A percentile compares a stretch with the other conserved stretches of the same genome.
phyloP scores from a whole-genome alignment of 495 filamentous ascomycete genomes.

The Penicillium parvum region DNA sequence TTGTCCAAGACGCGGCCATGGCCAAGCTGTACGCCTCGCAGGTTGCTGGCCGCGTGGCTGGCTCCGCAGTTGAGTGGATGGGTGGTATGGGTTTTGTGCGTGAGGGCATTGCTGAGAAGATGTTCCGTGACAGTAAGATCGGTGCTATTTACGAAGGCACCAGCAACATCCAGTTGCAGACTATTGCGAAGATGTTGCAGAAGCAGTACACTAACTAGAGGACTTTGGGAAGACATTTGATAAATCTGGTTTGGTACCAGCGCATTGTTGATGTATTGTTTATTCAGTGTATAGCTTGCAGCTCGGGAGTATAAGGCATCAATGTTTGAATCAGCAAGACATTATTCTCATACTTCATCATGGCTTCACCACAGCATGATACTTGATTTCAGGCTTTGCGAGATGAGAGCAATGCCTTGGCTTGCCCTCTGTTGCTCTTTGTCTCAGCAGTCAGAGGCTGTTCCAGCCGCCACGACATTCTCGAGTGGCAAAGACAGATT shows the following conservation, averaged over 20 bases:
- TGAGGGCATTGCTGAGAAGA: slow-evolving; percentile 97
- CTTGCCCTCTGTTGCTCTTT: too few relatives aligned
- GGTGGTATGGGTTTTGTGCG: slow-evolving; percentile 96
- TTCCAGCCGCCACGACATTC: not conserved
- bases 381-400: too few relatives aligned
- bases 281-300: slow-evolving; percentile 1
- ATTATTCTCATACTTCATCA: not conserved
- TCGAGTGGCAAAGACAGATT: too few relatives aligned
- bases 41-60: slow-evolving; percentile 83
- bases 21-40: slow-evolving; percentile 94
- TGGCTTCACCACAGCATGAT: too few relatives aligned
- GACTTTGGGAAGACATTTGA: not conserved
- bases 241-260: slow-evolving; percentile 1
- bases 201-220: slow-evolving; percentile 67
- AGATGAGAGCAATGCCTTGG: too few relatives aligned
- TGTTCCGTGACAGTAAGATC: slow-evolving; percentile 96
- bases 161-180: slow-evolving; percentile 79
- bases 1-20: slow-evolving; percentile 95
- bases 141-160: slow-evolving; percentile 98
- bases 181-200: slow-evolving; percentile 90
- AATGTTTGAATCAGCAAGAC: slow-evolving; percentile 2
- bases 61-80: slow-evolving; percentile 96
- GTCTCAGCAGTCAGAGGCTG: too few relatives aligned
- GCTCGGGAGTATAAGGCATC: slow-evolving; percentile 4
- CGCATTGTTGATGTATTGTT: slow-evolving; percentile 4